phyloP scores from a whole-genome alignment of 495 filamentous ascomycete genomes.

The Xylaria longipes region DNA sequence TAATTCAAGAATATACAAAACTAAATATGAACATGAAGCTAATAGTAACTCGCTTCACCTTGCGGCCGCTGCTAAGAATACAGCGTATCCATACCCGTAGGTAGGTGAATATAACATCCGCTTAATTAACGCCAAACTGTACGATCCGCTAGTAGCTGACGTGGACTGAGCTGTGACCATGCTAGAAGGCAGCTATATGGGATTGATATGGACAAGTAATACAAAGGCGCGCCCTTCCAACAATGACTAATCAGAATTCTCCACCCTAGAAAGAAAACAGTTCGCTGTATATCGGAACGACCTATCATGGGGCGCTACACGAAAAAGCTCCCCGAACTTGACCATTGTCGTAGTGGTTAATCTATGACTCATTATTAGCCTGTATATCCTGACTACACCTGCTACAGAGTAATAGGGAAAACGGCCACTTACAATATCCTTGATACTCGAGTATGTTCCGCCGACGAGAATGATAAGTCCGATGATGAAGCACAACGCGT shows the following conservation, averaged over 20 bases:
- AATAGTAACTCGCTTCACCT: neutral
- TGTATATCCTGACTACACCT: neutral
- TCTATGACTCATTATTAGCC: slow-evolving; percentile 11
- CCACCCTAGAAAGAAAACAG: neutral
- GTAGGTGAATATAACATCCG: neutral
- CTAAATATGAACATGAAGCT: neutral
- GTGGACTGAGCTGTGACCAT: neutral
- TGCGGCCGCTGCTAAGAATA: neutral
- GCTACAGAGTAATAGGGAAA: neutral
- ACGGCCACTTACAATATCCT: slow-evolving; percentile 58
- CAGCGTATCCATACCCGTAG: slow-evolving; percentile 1
- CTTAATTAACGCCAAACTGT: slow-evolving; percentile 5
- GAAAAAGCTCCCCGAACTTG: slow-evolving; percentile 13
- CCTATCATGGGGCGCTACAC: slow-evolving; percentile 8
- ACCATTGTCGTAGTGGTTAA: slow-evolving; percentile 13
- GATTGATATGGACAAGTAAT: neutral
- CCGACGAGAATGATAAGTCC: slow-evolving; percentile 62
- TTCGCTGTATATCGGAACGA: neutral
- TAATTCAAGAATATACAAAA: neutral
- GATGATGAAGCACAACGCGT: slow-evolving; percentile 59
- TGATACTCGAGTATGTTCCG: slow-evolving; percentile 64
- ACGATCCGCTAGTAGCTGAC: neutral
- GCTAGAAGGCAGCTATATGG: neutral
- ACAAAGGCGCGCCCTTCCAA: slow-evolving; percentile 8
- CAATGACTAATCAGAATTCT: neutral